Evolutionary conservation across 2,329 filamentous ascomycete genomes (phyloP).

Genomic region (Ophioceras dolichostomum): DNA sequence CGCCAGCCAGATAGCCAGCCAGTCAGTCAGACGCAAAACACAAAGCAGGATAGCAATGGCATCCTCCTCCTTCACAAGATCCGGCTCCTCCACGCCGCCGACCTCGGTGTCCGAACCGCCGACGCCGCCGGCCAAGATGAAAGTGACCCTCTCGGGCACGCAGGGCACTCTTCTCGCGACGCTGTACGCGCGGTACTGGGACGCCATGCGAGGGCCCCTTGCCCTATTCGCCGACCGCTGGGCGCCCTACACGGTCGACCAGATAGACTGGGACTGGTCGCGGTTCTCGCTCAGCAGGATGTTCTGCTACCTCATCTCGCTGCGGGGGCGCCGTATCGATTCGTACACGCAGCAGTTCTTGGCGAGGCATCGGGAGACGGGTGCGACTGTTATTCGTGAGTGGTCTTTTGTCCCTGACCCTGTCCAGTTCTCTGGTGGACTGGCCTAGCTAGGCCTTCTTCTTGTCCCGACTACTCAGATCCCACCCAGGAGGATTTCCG

Average conservation of each 20-base stretch:
- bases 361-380: constrained; percentile 2
- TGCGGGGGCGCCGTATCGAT: constrained; percentile 1
- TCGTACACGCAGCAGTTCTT: constrained; percentile 1
- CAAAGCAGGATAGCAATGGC: no score
- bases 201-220: neutral
- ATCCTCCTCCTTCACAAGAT: neutral
- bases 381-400: constrained; percentile 3
- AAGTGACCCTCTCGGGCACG: constrained; percentile 9
- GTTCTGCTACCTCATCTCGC: constrained; percentile 1
- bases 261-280: constrained; percentile 4
- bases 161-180: constrained; percentile 14
- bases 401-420: no score
- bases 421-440: no score
- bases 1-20: no score
- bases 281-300: constrained; percentile 1
- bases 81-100: neutral
- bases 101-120: neutral
- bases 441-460: no score
- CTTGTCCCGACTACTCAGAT: no score
- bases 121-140: constrained; percentile 5
- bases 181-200: constrained; percentile 1
- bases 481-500: no score
- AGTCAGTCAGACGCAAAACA: no score
- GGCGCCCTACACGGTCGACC: constrained; percentile 3
- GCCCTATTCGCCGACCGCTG: constrained; percentile 3